A percentile compares a stretch with the other conserved stretches of the same genome.
Evolutionary conservation across 805 yeast genomes (phyloP).

Genomic region (Ogataea sp.): DNA sequence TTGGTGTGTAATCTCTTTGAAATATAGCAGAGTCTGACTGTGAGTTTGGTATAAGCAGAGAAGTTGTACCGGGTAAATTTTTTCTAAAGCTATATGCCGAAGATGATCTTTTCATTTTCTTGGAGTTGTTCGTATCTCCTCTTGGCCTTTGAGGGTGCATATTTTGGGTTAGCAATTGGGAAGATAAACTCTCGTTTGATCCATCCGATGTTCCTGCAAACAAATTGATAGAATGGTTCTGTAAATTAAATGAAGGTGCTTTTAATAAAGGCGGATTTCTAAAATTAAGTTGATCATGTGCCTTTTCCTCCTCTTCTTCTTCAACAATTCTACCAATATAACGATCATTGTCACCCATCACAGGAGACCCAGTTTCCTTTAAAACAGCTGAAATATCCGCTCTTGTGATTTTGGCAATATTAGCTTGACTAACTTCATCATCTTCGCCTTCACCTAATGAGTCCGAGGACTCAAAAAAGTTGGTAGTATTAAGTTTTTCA

Average conservation of each 20-base stretch:
- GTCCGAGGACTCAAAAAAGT: slow-evolving; percentile 5
- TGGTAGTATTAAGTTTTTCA: not conserved
- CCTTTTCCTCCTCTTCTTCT: too few relatives aligned
- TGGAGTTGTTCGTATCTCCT: too few relatives aligned
- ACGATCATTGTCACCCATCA: not conserved
- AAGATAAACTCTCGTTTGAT: too few relatives aligned
- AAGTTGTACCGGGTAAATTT: slow-evolving; percentile 9
- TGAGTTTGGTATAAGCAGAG: not conserved
- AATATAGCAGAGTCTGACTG: not conserved
- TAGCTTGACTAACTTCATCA: slow-evolving; percentile 3
- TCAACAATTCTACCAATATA: not conserved
- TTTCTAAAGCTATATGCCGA: slow-evolving; percentile 10
- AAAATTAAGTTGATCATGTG: too few relatives aligned
- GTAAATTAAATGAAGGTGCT: not conserved
- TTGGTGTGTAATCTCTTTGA: not conserved
- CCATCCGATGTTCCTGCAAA: not conserved
- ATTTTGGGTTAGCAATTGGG: too few relatives aligned
- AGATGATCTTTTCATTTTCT: not conserved
- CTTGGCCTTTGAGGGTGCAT: too few relatives aligned
- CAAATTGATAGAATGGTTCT: not conserved
- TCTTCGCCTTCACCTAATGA: slow-evolving; percentile 3
- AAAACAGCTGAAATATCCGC: slow-evolving; percentile 5
- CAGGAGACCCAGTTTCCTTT: not conserved
- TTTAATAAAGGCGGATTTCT: too few relatives aligned
- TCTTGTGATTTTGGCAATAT: slow-evolving; percentile 4